These are phyloP conservation scores for Aquilaria sinensis DNA, from an alignment of 345 rosid species.

Conservation along the genomic window DNA sequence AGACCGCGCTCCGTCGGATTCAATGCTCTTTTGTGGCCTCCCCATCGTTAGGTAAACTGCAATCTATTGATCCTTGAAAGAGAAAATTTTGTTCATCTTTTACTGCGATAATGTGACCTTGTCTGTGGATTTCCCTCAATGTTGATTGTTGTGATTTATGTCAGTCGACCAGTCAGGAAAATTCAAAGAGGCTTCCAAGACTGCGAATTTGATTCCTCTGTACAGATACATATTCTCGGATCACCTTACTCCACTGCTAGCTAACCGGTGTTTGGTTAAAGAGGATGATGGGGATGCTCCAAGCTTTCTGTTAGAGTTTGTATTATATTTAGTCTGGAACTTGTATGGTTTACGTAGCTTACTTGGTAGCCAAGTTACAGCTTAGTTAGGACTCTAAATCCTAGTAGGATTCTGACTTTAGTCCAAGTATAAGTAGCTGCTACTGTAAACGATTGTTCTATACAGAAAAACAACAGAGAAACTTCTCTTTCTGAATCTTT, in stretches of 20 bases:
- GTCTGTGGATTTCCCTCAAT: not conserved
- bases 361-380: no score
- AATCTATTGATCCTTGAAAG: not conserved
- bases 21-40: slow-evolving; percentile 41
- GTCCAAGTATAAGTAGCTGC: no score
- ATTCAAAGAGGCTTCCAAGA: slow-evolving; percentile 61
- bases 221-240: slow-evolving; percentile 72
- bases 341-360: no score
- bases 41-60: slow-evolving; percentile 35
- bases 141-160: slow-evolving; percentile 3
- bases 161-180: slow-evolving; percentile 48
- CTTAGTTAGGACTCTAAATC: no score
- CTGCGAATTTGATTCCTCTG: slow-evolving; percentile 77
- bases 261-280: slow-evolving; percentile 83
- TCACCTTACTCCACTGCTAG: slow-evolving; percentile 88
- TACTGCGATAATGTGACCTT: not conserved
- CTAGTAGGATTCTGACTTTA: no score
- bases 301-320: slow-evolving; percentile 85
- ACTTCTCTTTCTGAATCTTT: no score
- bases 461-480: no score
- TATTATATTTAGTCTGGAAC: no score
- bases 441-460: no score
- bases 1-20: slow-evolving; percentile 21
- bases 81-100: not conserved
- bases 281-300: slow-evolving; percentile 98